Percentiles rank a stretch among this genome's conserved stretches.
phyloP scores from a whole-genome alignment of 169 alveolate species.

The Besnoitia besnoiti region DNA sequence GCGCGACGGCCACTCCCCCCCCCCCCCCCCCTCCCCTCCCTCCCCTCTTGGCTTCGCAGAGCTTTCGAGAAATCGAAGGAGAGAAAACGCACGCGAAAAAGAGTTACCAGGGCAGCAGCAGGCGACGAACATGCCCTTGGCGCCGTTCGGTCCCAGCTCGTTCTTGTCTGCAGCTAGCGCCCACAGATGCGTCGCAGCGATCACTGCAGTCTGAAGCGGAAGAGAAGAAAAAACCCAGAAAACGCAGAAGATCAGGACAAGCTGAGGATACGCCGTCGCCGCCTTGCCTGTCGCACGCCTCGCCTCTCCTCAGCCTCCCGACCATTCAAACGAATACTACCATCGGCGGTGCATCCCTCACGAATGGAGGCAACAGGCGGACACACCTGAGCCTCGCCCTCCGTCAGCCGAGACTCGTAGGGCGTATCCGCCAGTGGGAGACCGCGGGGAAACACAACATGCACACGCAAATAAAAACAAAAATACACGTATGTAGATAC shows the following conservation, averaged over 20 bases:
- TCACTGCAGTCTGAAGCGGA: constrained; percentile 41
- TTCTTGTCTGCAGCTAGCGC: constrained; percentile 41
- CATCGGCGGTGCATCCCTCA: too few relatives aligned
- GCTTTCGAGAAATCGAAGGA: background rate
- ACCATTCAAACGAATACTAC: background rate
- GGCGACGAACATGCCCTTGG: constrained; percentile 44
- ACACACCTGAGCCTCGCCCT: too few relatives aligned
- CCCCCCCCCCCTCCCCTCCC: too few relatives aligned
- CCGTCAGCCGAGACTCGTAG: too few relatives aligned
- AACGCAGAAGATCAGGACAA: background rate
- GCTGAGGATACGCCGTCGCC: background rate
- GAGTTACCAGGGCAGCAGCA: constrained; percentile 49
- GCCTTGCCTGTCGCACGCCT: too few relatives aligned
- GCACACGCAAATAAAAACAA: background rate
- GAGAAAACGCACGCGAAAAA: background rate
- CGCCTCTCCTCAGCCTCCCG: too few relatives aligned
- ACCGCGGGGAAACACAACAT: too few relatives aligned
- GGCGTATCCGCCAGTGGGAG: too few relatives aligned
- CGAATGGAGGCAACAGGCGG: too few relatives aligned
- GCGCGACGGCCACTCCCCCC: too few relatives aligned
- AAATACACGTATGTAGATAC: background rate
- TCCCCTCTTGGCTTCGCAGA: too few relatives aligned
- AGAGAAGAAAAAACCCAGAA: background rate
- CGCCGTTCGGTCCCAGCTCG: background rate
- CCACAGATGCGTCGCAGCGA: constrained; percentile 45